Evolutionary conservation across 257 asterid species (phyloP).

Genomic region (Nicotiana tabacum): DNA sequence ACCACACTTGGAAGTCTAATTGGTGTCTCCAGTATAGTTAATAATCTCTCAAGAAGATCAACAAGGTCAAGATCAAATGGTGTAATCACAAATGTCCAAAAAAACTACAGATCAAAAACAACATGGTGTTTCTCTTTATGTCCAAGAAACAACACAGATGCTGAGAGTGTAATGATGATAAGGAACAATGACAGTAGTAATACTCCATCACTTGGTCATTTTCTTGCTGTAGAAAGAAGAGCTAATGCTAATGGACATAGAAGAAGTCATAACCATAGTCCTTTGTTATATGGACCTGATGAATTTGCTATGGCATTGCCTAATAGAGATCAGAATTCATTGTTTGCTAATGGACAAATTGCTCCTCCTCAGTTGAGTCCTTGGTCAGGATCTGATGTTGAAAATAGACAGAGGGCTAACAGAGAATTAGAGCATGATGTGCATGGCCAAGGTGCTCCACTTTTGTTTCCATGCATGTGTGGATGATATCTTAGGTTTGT

Average conservation of each 20-base stretch:
- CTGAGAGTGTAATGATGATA: constrained; percentile 22
- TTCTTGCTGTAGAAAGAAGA: constrained; percentile 49
- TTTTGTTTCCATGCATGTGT: constrained; percentile 38
- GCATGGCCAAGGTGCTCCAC: constrained; percentile 23
- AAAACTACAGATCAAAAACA: constrained; percentile 24
- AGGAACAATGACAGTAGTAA: constrained; percentile 5
- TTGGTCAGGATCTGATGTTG: constrained; percentile 21
- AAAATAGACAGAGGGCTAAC: constrained; percentile 5
- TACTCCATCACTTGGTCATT: constrained; percentile 44
- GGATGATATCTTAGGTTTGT: constrained; percentile 17
- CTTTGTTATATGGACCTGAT: constrained; percentile 28
- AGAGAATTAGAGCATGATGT: constrained; percentile 15
- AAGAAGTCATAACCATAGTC: constrained; percentile 19
- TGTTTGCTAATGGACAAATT: constrained; percentile 32
- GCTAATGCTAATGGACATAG: constrained; percentile 30
- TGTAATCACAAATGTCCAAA: constrained; percentile 18
- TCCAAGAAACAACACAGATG: constrained; percentile 40
- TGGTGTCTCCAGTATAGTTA: constrained; percentile 33
- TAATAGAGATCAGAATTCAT: constrained; percentile 21
- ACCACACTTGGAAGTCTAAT: constrained; percentile 47
- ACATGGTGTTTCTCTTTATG: constrained; percentile 41
- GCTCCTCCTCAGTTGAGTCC: constrained; percentile 37
- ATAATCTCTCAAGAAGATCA: constrained; percentile 44
- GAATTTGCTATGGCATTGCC: constrained; percentile 16
- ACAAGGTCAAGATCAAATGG: constrained; percentile 24